These are phyloP conservation scores for Ophiostoma perfectum DNA, from an alignment of 2,329 filamentous ascomycete species.

Conservation along the genomic window DNA sequence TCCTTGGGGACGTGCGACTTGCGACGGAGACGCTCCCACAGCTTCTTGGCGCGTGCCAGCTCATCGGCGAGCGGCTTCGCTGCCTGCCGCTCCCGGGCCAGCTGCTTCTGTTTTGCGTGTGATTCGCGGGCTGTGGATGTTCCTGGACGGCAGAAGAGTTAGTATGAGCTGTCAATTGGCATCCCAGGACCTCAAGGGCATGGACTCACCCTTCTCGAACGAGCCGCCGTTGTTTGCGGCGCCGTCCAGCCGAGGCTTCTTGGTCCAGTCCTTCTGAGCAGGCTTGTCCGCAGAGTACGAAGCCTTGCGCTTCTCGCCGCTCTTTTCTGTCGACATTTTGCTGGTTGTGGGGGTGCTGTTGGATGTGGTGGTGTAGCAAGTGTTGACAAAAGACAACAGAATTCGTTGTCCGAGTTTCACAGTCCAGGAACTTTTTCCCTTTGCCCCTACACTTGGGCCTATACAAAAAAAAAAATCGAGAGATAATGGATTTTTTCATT, in stretches of 20 bases:
- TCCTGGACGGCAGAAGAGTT: background rate
- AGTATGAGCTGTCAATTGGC: background rate
- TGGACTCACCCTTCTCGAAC: constrained; percentile 20
- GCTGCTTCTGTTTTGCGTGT: constrained; percentile 85
- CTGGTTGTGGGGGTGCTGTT: background rate
- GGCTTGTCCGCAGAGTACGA: constrained; percentile 40
- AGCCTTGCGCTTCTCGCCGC: constrained; percentile 55
- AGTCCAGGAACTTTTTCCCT: background rate
- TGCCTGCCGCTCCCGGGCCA: constrained; percentile 82
- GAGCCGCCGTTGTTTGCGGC: constrained; percentile 21
- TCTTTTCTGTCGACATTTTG: constrained; percentile 47
- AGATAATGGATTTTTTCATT: constrained; percentile 15
- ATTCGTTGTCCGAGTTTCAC: background rate
- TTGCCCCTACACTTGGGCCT: background rate
- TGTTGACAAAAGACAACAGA: constrained; percentile 8
- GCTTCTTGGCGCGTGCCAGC: constrained; percentile 83
- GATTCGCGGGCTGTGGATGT: constrained; percentile 67
- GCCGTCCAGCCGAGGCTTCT: constrained; percentile 47
- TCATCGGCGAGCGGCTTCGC: constrained; percentile 90
- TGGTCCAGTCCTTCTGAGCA: constrained; percentile 39
- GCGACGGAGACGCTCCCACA: constrained; percentile 88
- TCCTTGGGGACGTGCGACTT: constrained; percentile 91
- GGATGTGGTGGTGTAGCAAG: constrained; percentile 2
- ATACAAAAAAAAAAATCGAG: constrained; percentile 20
- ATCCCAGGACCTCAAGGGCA: too few species aligned